Evolutionary conservation across 805 yeast species (phyloP).

Genomic region (Starmerella apis): DNA sequence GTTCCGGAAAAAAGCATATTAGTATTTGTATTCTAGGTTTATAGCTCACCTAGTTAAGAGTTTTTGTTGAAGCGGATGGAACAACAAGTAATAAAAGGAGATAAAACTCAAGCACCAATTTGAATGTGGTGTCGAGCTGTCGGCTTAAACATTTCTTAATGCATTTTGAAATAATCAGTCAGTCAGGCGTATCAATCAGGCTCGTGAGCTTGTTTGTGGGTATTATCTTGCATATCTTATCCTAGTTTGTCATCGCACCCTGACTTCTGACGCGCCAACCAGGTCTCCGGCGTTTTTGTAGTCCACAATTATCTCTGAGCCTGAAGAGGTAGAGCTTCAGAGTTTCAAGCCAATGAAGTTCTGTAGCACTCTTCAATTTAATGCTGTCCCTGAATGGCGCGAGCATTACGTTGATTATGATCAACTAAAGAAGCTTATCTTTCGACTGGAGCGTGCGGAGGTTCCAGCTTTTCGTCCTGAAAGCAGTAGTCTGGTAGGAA

Average conservation of each 20-base stretch:
- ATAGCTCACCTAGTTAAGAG: too few species aligned
- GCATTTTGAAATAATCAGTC: too few species aligned
- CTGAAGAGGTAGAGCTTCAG: slow-evolving; percentile 15
- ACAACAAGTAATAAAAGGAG: too few species aligned
- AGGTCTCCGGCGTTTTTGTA: neutral
- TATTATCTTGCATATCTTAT: neutral
- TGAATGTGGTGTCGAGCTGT: too few species aligned
- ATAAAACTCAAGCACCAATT: too few species aligned
- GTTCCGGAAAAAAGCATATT: too few species aligned
- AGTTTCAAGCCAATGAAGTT: slow-evolving; percentile 59
- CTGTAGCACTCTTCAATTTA: slow-evolving; percentile 87
- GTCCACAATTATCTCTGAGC: neutral
- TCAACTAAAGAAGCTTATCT: slow-evolving; percentile 72
- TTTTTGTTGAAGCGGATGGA: too few species aligned
- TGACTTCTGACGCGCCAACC: neutral
- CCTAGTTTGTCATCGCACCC: neutral
- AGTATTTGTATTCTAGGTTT: too few species aligned
- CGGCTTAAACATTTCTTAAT: too few species aligned
- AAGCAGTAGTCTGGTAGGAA: slow-evolving; percentile 30
- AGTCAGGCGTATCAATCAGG: too few species aligned
- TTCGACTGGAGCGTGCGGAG: slow-evolving; percentile 63
- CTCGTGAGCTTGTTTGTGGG: too few species aligned
- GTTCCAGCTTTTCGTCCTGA: slow-evolving; percentile 27
- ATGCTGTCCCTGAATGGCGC: slow-evolving; percentile 98
- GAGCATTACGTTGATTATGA: slow-evolving; percentile 85